A percentile compares a stretch with the other conserved stretches of the same genome.
phyloP scores from a whole-genome alignment of 768 basidiomycete genomes.

The Auricularia sp. region DNA sequence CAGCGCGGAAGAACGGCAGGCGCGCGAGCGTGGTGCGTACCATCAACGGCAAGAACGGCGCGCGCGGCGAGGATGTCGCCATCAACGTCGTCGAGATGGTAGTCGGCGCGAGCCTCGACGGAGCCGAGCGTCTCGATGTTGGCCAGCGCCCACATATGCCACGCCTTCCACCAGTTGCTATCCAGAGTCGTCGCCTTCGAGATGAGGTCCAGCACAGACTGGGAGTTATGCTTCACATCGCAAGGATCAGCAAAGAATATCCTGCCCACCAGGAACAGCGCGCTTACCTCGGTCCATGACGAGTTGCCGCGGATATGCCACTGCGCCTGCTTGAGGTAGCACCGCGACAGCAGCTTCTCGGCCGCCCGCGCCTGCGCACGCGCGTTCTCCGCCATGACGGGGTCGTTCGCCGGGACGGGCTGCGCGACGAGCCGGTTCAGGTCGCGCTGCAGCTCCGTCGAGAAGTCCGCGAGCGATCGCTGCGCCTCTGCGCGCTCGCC shows the following conservation, averaged over 20 bases:
- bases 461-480: conserved; percentile 27
- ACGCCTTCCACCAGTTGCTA: conserved; percentile 41
- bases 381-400: background rate
- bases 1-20: conserved; percentile 1
- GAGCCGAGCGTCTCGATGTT: conserved; percentile 34
- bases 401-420: background rate
- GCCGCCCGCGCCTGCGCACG: conserved; percentile 15
- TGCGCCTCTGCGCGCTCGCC: conserved; percentile 27
- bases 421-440: conserved; percentile 6
- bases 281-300: conserved; percentile 16
- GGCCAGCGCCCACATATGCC: conserved; percentile 41
- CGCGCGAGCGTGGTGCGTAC: background rate
- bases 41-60: background rate
- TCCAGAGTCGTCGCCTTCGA: conserved; percentile 34
- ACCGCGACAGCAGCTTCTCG: conserved; percentile 33
- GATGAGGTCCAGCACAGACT: background rate
- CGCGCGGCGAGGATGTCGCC: conserved; percentile 2
- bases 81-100: conserved; percentile 19
- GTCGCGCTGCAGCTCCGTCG: conserved; percentile 18
- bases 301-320: conserved; percentile 33
- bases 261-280: background rate
- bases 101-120: conserved; percentile 14
- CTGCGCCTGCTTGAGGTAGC: conserved; percentile 38
- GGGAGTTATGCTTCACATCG: conserved; percentile 15
- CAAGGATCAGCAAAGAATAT: background rate